A percentile compares a stretch with the other conserved stretches of the same genome.
These are phyloP conservation scores for Epithemia pelagica DNA, from an alignment of 108 stramenopile species.

Conservation along the genomic window DNA sequence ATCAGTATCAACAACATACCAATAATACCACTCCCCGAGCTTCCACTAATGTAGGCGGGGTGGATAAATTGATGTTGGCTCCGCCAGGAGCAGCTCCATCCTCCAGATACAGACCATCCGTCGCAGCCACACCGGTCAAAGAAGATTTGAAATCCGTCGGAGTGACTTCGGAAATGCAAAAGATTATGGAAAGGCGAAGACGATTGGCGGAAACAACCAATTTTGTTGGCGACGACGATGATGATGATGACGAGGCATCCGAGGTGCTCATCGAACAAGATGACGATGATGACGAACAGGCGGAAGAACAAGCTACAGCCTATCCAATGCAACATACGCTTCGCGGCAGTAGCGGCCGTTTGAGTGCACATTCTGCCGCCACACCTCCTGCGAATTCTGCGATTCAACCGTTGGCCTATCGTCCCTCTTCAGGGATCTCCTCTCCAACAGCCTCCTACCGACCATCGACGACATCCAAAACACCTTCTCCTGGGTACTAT, in stretches of 20 bases:
- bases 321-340: too few species aligned
- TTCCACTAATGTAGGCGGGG: background rate
- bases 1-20: background rate
- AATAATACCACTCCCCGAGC: background rate
- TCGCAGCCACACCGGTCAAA: background rate
- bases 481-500: too few species aligned
- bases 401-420: too few species aligned
- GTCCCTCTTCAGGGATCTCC: too few species aligned
- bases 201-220: background rate
- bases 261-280: too few species aligned
- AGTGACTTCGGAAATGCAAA: conserved; percentile 1
- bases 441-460: too few species aligned
- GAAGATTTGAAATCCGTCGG: conserved; percentile 5
- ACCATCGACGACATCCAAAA: too few species aligned
- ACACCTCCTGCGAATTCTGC: too few species aligned
- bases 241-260: background rate
- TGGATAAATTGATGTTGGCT: background rate
- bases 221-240: background rate
- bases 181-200: background rate
- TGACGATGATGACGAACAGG: background rate
- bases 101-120: background rate
- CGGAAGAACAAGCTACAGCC: too few species aligned
- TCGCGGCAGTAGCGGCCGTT: too few species aligned
- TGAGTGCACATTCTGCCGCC: too few species aligned
- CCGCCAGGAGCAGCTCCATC: background rate